Conservation (phyloP, 2,329 filamentous ascomycete species). For the Cryphonectria parasitica region DNA sequence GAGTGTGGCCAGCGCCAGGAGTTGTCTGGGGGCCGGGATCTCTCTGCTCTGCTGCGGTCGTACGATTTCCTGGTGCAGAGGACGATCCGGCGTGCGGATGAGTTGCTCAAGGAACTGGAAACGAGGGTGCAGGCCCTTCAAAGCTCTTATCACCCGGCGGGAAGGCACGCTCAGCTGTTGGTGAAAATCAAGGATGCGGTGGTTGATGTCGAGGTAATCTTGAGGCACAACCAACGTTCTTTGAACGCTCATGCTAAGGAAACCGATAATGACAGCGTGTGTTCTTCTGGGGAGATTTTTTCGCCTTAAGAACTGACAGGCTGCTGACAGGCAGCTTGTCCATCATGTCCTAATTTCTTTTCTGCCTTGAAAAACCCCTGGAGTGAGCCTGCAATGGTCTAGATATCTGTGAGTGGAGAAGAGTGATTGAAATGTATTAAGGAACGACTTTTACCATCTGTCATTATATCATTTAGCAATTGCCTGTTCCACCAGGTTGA, state of each 20-base stretch:
- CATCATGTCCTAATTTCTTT: too few species aligned
- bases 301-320: too few species aligned
- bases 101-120: too few species aligned
- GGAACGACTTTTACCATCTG: not conserved
- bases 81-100: not conserved
- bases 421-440: not conserved
- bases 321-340: too few species aligned
- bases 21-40: too few species aligned
- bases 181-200: not conserved
- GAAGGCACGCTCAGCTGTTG: not conserved
- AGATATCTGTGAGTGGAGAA: not conserved
- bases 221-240: not conserved
- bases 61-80: not conserved
- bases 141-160: not conserved
- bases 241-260: not conserved
- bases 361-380: too few species aligned
- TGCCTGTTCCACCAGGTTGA: too few species aligned
- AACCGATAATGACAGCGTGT: too few species aligned
- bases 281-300: too few species aligned
- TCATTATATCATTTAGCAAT: too few species aligned
- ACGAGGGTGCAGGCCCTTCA: not conserved
- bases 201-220: not conserved
- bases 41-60: not conserved
- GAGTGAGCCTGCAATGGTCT: not conserved
- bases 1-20: not conserved